Evolutionary conservation across 441 rosid genomes (phyloP), one percentile per base, ranked within the genome.

Genomic region (Aleurites moluccanus): DNA sequence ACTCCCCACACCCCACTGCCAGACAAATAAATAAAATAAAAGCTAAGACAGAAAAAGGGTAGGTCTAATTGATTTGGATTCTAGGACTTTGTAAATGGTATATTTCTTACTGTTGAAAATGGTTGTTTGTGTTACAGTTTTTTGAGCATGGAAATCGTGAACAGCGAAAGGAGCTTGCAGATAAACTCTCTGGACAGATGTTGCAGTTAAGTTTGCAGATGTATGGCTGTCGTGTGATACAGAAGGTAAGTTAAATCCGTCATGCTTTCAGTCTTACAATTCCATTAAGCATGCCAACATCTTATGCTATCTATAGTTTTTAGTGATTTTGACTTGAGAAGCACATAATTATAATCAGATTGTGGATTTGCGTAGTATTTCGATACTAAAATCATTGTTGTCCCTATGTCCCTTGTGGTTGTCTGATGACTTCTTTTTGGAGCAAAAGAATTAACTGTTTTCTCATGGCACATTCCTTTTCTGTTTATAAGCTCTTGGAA

Each of bases 201-300:
- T 73, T 92, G 77, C 86, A 84, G 52, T 80, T 87, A 70, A 92
- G 95, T 78, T 75, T 90, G 72, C 97, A 90, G 86, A 92, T 92
- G 93, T 92, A 92, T 74, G 97, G 95, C 55, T 92, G 97, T 67
- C 90, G 97, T 20, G 95, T 92, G 21, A 92, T 92, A 72, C 97
- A 92, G 74, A 92, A 92, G 93, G 97, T 90, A 79, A 68, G 40
- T 66, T 50, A 35, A 52, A 64, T 67, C 11, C 16, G 61, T 47
- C 20, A 61, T 14, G 35, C 30, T 68, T 50, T 55, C 60, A 28
- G 44, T 68, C 60, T 50, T 18, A 45, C 60, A 49, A 30, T 56
- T 28, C 40, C 28, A 52, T 69, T 10, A 69, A 33, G 13, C 47
- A 20, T 69, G 47, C 33, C 33, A 35, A 35, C 25, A 30, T 61